phyloP scores from a whole-genome alignment of 495 filamentous ascomycete species.

The Podospora pseudoanserina region DNA sequence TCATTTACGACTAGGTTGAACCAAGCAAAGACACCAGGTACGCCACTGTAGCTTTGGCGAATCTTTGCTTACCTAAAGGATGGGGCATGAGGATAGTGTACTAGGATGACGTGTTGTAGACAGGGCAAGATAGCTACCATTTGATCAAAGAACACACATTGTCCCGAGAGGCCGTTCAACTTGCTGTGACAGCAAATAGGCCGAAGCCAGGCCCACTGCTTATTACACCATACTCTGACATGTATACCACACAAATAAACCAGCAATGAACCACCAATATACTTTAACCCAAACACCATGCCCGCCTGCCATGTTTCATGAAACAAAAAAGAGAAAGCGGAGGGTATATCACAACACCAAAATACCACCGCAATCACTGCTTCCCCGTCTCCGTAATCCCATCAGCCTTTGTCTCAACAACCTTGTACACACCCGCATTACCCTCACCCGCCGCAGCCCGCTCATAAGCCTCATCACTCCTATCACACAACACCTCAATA shows the following conservation, averaged over 20 bases:
- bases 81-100: no score
- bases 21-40: no score
- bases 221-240: neutral
- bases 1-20: no score
- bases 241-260: neutral
- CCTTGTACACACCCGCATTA: slow-evolving; percentile 59
- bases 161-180: no score
- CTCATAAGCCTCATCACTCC: slow-evolving; percentile 80
- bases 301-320: neutral
- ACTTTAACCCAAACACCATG: neutral
- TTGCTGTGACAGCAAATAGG: neutral
- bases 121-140: no score
- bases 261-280: neutral
- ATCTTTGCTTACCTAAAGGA: no score
- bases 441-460: slow-evolving; percentile 71
- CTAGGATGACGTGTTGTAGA: no score
- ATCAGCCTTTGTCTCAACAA: slow-evolving; percentile 58
- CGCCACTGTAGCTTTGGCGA: no score
- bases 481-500: slow-evolving; percentile 67
- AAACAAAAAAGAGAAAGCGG: neutral
- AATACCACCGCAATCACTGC: neutral
- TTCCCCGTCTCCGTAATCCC: slow-evolving; percentile 39
- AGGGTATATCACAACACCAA: neutral
- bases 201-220: neutral
- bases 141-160: no score